Evolutionary conservation across 306 rosid genomes (phyloP).

Genomic region (Mimosa bimucronata): DNA sequence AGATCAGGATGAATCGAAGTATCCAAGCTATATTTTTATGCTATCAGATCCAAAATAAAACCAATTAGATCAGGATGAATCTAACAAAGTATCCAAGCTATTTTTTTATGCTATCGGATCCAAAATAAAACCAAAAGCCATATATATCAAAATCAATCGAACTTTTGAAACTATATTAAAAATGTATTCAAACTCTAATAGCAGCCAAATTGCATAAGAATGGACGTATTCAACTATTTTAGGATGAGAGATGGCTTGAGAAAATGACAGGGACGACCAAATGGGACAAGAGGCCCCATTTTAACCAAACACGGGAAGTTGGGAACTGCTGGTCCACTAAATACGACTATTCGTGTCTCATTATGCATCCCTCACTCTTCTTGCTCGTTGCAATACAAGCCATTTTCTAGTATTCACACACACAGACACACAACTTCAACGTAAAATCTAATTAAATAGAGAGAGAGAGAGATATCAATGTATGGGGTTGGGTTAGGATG

Average conservation of each 20-base stretch:
- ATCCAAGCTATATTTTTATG: not conserved
- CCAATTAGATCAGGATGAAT: not conserved
- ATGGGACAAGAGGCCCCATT: conserved; percentile 6
- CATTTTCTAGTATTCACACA: conserved; percentile 7
- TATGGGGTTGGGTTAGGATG: not conserved
- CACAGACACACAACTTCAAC: not conserved
- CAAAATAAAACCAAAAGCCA: too few relatives aligned
- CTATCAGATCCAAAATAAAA: not conserved
- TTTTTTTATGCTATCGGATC: not conserved
- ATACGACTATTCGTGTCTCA: conserved; percentile 23
- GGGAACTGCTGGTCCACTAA: not conserved
- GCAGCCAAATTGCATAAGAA: not conserved
- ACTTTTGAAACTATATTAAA: not conserved
- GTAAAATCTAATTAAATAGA: not conserved
- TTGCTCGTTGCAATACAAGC: not conserved
- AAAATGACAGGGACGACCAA: not conserved
- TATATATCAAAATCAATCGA: too few relatives aligned
- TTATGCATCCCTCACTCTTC: not conserved
- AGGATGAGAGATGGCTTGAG: not conserved
- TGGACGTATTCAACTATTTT: too few relatives aligned
- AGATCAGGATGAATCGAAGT: not conserved
- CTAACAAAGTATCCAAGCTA: not conserved
- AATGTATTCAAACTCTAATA: not conserved
- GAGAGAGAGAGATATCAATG: not conserved
- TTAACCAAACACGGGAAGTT: conserved; percentile 37